Evolutionary conservation across 169 alveolate genomes (phyloP).

Genomic region (Eimeria tenella): DNA sequence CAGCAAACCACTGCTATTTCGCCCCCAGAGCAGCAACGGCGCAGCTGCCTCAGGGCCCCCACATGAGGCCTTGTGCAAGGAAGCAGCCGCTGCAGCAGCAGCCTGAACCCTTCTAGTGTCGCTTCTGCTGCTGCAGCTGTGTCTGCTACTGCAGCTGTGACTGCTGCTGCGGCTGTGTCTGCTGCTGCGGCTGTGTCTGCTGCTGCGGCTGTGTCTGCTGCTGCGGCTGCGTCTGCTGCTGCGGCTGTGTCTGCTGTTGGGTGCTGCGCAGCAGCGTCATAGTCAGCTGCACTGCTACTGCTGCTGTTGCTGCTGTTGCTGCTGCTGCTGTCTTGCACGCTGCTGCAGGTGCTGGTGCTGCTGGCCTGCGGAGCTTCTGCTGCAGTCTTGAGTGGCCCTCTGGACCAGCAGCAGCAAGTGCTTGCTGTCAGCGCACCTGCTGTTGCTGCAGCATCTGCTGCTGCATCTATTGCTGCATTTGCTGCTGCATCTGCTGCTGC

Average conservation of each 20-base stretch:
- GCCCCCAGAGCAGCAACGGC: constrained; percentile 4
- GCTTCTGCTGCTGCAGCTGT: constrained; percentile 25
- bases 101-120: not conserved
- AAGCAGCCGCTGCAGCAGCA: constrained; percentile 23
- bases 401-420: not conserved
- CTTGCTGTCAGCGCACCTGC: not conserved
- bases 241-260: no score
- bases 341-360: not conserved
- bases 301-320: not conserved
- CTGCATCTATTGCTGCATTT: not conserved
- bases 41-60: constrained; percentile 31
- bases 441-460: not conserved
- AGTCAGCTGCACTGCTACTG: not conserved
- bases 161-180: not conserved
- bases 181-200: not conserved
- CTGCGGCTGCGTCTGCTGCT: not conserved
- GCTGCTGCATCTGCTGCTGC: not conserved
- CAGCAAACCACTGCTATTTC: constrained; percentile 20
- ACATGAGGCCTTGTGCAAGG: constrained; percentile 4
- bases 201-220: not conserved
- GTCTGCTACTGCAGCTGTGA: not conserved
- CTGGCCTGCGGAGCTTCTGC: not conserved
- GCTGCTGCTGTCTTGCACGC: not conserved
- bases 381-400: not conserved
- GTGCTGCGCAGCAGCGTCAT: no score